phyloP scores from a whole-genome alignment of 163 green algal species.

The Chloroidium sp. region DNA sequence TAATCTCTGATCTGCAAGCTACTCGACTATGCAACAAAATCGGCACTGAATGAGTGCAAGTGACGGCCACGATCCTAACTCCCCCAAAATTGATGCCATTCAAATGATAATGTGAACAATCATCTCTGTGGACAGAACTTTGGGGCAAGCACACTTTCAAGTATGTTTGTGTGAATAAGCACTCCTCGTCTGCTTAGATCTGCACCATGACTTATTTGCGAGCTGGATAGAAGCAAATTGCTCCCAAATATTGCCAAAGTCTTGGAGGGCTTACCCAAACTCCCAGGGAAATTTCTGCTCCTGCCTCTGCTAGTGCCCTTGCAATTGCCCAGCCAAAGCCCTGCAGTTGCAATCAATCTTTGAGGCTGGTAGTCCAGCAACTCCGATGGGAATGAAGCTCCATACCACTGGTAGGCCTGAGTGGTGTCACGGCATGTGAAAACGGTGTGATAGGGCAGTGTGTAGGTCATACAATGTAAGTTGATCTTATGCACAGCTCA shows the following conservation, averaged over 20 bases:
- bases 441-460: not conserved
- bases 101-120: too few species aligned
- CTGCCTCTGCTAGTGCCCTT: constrained; percentile 87
- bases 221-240: not conserved
- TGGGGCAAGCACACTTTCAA: too few species aligned
- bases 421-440: not conserved
- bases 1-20: too few species aligned
- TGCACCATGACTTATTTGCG: not conserved
- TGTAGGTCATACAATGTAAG: not conserved
- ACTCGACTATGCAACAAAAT: too few species aligned
- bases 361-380: not conserved
- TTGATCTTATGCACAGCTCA: not conserved
- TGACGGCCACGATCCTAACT: too few species aligned
- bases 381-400: constrained; percentile 1
- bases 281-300: constrained; percentile 89
- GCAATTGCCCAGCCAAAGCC: constrained; percentile 99
- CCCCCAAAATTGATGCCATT: too few species aligned
- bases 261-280: constrained; percentile 76
- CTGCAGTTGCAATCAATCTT: constrained; percentile 28
- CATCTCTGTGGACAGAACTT: too few species aligned
- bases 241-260: not conserved
- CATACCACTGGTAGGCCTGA: not conserved
- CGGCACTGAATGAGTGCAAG: too few species aligned
- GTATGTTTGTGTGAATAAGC: too few species aligned
- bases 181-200: too few species aligned